A percentile compares a stretch with the other conserved stretches of the same genome.
phyloP scores from a whole-genome alignment of 2,329 filamentous ascomycete species.

The Trichoderma asperellum region DNA sequence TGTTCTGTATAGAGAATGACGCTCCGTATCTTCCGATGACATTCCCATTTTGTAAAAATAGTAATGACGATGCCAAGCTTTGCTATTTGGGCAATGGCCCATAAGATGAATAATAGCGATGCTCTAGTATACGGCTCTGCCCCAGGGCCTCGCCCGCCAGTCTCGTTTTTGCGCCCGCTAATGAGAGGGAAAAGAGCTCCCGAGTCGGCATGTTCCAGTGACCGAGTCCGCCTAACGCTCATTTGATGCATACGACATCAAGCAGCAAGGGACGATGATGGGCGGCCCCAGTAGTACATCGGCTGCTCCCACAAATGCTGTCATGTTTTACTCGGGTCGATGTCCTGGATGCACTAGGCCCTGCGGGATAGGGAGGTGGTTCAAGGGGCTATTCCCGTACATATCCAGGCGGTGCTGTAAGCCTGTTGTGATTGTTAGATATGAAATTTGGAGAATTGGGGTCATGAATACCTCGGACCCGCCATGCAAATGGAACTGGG shows the following conservation, averaged over 20 bases:
- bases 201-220: constrained; percentile 18
- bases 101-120: background rate
- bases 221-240: constrained; percentile 10
- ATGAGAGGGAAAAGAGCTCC: background rate
- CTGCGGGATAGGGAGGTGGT: background rate
- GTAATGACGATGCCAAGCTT: background rate
- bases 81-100: background rate
- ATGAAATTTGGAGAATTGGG: constrained; percentile 6
- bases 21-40: constrained; percentile 5
- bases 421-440: background rate
- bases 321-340: constrained; percentile 10
- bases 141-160: background rate
- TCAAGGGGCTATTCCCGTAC: background rate
- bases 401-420: background rate
- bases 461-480: background rate
- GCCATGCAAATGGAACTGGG: background rate
- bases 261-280: background rate
- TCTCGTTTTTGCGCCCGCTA: constrained; percentile 12
- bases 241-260: constrained; percentile 1
- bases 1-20: background rate
- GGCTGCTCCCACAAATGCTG: constrained; percentile 13
- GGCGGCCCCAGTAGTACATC: background rate
- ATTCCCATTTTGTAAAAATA: background rate
- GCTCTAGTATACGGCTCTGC: background rate
- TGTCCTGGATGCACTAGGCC: constrained; percentile 1